phyloP scores from a whole-genome alignment of 2,329 filamentous ascomycete genomes.

The Cladophialophora immunda region DNA sequence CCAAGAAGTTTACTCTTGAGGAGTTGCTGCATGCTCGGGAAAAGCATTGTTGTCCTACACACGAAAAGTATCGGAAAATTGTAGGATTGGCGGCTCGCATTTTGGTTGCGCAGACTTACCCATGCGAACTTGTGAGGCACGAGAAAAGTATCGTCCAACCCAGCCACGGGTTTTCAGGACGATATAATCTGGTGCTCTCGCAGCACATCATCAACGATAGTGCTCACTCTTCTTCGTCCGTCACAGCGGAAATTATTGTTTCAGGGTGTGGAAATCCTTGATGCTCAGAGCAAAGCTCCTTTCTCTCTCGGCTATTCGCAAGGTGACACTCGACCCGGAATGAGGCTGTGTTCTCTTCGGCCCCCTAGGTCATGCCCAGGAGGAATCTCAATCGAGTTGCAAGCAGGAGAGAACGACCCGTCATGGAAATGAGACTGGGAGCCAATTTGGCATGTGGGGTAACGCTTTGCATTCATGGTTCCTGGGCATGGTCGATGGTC shows the following conservation, averaged over 20 bases:
- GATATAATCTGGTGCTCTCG: not conserved
- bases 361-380: not conserved
- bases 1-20: not conserved
- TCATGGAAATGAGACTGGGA: not conserved
- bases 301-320: not conserved
- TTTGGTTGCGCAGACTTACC: too few relatives aligned
- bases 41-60: not conserved
- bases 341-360: not conserved
- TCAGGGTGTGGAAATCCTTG: not conserved
- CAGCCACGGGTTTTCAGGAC: not conserved
- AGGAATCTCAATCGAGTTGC: not conserved
- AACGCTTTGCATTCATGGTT: not conserved
- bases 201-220: not conserved
- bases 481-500: not conserved
- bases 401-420: constrained; percentile 9
- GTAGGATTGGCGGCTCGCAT: not conserved
- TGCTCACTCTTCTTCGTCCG: not conserved
- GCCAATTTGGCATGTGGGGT: constrained; percentile 12
- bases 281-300: not conserved
- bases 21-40: constrained; percentile 1
- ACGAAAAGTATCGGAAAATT: not conserved
- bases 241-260: not conserved
- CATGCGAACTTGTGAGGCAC: not conserved
- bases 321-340: constrained; percentile 9
- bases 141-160: not conserved